Conservation (phyloP, 495 filamentous ascomycete genomes). For the Aspergillus campestris region DNA sequence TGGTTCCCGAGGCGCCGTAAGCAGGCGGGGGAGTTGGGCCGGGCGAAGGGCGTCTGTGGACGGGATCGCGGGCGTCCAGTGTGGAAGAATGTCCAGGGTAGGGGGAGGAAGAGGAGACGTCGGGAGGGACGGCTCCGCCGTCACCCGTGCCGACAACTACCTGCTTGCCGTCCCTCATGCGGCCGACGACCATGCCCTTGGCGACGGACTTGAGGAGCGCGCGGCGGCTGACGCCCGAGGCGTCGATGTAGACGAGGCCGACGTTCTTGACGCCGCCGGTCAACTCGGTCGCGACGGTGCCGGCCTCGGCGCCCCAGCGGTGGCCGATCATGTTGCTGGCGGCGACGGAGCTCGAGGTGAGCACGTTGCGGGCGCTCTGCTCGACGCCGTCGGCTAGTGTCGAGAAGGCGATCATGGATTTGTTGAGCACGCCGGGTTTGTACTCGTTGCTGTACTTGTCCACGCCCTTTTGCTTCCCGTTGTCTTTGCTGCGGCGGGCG, state of each 20-base stretch:
- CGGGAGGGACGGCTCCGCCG: conserved; percentile 46
- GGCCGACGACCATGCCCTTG: conserved; percentile 96
- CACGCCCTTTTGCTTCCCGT: conserved; percentile 46
- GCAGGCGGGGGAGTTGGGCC: conserved; percentile 34
- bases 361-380: conserved; percentile 65
- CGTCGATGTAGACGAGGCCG: conserved; percentile 95
- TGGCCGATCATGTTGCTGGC: conserved; percentile 77
- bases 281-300: conserved; percentile 59
- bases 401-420: conserved; percentile 91
- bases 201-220: conserved; percentile 89
- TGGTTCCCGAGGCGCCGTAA: conserved; percentile 32
- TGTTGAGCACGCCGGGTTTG: conserved; percentile 89
- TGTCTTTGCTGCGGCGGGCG: conserved; percentile 48
- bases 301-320: conserved; percentile 77
- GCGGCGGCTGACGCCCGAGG: conserved; percentile 76
- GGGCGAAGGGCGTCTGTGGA: conserved; percentile 22
- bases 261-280: conserved; percentile 91
- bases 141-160: conserved; percentile 77
- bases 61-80: conserved; percentile 13
- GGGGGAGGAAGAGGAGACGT: conserved; percentile 8
- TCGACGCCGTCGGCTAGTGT: conserved; percentile 92
- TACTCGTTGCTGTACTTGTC: conserved; percentile 55
- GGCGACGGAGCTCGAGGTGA: conserved; percentile 63
- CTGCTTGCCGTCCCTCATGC: conserved; percentile 73
- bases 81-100: not conserved